Evolutionary conservation across 495 filamentous ascomycete genomes (phyloP), one percentile per base, ranked within the genome.

Genomic region (Friedmanniomyces endolithicus): DNA sequence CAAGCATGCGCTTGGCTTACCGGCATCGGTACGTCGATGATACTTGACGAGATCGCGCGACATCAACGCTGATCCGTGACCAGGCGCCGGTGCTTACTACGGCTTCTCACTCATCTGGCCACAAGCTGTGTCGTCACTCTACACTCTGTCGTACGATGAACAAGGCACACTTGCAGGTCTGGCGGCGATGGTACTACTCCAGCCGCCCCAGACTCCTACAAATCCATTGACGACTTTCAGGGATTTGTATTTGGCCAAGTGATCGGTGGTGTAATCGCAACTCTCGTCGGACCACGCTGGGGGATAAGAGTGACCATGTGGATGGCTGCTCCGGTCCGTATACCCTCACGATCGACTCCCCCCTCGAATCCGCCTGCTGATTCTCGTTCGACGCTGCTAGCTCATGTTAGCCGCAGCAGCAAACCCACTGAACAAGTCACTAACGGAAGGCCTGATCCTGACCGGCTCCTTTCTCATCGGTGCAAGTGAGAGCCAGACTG

Each of bases 31-130:
- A 19, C 6, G 12, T 41, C 9, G 9, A 19, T 14, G 14, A 41
- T 41, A 4, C 3, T 41, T 14, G 17, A 41, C 3, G 6, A 41
- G 37, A 4, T 19, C 37, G 12, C 6, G 37, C 2, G 37, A 6
- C 17, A 6, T 35, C 8, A 41, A n/a, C 37, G 37, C 37, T 41
- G 37, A 41, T 61, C 61, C n/a, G 9, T 47, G 41, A 63, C 65
- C 59, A 62, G 68, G 16, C 37, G 44, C 44, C 23, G 44, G 44
- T 27, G 19, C 20, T 2, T 71, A 68, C 54, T 73, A 64, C 63
- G 62, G 64, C 16, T 67, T 69, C 53, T 63, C 64, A 33, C 50
- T 71, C 25, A 44, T 74, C 43, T 72, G 70, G 70, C 71, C 71
- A 1, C 47, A 61, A 11, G 59, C 57, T 17, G 58, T 72, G 23